Percentiles rank a stretch among this genome's conserved stretches.
phyloP scores from a whole-genome alignment of 2,329 filamentous ascomycete species.

The Verticillium zaregamsianum region DNA sequence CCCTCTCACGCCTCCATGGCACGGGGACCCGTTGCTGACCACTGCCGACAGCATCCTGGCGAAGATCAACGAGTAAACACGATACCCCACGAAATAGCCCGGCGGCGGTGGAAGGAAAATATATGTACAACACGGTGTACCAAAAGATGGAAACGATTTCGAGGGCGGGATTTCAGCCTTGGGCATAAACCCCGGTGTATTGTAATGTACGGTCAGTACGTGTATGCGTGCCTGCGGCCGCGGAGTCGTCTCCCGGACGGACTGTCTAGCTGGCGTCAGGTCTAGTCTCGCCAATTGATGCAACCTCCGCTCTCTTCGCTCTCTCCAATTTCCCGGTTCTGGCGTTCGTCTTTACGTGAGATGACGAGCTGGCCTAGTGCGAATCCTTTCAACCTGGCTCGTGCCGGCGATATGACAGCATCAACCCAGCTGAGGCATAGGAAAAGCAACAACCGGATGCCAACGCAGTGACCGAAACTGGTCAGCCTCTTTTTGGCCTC shows the following conservation, averaged over 20 bases:
- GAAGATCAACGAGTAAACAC: conserved; percentile 89
- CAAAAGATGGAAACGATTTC: conserved; percentile 15
- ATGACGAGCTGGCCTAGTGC: background rate
- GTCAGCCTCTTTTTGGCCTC: background rate
- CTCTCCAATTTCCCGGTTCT: background rate
- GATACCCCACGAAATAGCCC: conserved; percentile 7
- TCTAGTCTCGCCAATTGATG: background rate
- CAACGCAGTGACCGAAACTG: background rate
- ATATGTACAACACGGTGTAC: conserved; percentile 24
- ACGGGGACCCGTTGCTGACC: conserved; percentile 10
- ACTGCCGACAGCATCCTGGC: conserved; percentile 70
- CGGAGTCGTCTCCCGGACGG: background rate
- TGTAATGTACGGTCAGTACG: background rate
- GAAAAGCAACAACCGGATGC: background rate
- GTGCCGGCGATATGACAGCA: background rate
- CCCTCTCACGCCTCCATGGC: background rate
- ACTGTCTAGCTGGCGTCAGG: background rate
- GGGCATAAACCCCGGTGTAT: conserved; percentile 7
- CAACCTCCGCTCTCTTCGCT: background rate
- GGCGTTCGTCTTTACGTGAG: background rate
- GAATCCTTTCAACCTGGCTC: background rate
- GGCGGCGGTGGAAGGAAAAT: background rate
- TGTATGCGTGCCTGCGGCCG: background rate
- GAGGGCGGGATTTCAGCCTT: background rate
- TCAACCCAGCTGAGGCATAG: background rate